phyloP scores from a whole-genome alignment of 2,329 filamentous ascomycete species.

The Pseudogymnoascus sp. region DNA sequence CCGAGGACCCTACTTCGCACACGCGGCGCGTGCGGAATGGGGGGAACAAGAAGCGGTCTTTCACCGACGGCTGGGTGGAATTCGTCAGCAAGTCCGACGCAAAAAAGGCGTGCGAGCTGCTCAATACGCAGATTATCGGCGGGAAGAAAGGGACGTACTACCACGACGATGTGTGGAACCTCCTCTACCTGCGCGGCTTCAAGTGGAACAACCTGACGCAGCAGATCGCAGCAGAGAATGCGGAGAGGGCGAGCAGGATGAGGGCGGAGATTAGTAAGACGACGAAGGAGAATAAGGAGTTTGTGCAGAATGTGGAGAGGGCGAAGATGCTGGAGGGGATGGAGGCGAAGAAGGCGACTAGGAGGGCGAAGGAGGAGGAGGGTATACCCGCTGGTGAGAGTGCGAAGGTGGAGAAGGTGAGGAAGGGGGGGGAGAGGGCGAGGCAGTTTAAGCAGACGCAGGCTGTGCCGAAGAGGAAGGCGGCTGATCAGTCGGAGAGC shows the following conservation, averaged over 20 bases:
- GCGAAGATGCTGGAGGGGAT: constrained; percentile 74
- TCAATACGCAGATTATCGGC: constrained; percentile 71
- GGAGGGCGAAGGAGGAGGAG: constrained; percentile 32
- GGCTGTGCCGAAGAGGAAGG: constrained; percentile 41
- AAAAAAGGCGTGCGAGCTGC: constrained; percentile 63
- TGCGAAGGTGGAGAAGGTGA: constrained; percentile 18
- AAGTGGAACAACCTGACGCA: constrained; percentile 71
- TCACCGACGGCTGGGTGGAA: constrained; percentile 80
- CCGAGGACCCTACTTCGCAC: constrained; percentile 61
- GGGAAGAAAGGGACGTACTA: constrained; percentile 80
- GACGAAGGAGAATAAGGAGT: constrained; percentile 71
- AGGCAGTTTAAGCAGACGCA: constrained; percentile 60
- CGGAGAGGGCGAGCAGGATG: constrained; percentile 66
- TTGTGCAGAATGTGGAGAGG: constrained; percentile 69
- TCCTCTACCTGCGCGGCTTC: constrained; percentile 73
- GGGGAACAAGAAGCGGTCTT: constrained; percentile 77
- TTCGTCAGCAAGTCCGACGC: constrained; percentile 69
- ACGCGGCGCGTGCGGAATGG: constrained; percentile 59
- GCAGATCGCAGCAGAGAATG: constrained; percentile 74
- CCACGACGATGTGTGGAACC: constrained; percentile 78
- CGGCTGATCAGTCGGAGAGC: constrained; percentile 42
- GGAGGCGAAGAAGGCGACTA: constrained; percentile 48
- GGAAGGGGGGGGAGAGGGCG: constrained; percentile 29
- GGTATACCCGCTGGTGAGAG: constrained; percentile 16
- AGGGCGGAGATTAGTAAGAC: constrained; percentile 68